phyloP scores from a whole-genome alignment of 2,329 filamentous ascomycete species.

The Dichotomopilus funicola region DNA sequence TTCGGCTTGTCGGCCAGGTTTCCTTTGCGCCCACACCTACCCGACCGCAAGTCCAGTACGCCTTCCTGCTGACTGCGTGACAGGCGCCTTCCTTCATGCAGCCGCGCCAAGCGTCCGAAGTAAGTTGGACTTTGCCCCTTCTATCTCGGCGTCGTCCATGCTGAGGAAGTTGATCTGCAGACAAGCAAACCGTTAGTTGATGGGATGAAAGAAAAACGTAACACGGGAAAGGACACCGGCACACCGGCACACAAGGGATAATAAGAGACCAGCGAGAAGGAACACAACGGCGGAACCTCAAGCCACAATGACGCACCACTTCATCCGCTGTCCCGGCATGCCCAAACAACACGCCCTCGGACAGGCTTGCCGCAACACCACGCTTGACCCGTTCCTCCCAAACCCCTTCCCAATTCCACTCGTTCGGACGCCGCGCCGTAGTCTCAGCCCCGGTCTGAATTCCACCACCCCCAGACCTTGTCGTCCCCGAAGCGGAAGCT shows the following conservation, averaged over 20 bases:
- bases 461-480: no score
- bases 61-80: neutral
- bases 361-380: constrained; percentile 68
- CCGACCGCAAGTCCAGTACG: neutral
- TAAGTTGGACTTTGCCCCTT: constrained; percentile 53
- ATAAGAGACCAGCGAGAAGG: no score
- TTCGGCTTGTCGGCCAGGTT: neutral
- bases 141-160: constrained; percentile 54
- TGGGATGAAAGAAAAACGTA: neutral
- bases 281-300: constrained; percentile 8
- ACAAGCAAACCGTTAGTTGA: constrained; percentile 2
- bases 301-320: constrained; percentile 49
- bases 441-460: no score
- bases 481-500: neutral
- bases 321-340: constrained; percentile 58
- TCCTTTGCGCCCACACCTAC: neutral
- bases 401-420: constrained; percentile 98
- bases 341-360: constrained; percentile 74
- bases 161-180: constrained; percentile 59
- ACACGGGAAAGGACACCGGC: neutral
- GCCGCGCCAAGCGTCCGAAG: constrained; percentile 41
- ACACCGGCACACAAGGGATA: neutral
- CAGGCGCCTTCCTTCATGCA: neutral
- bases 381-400: constrained; percentile 87
- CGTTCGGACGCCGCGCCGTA: constrained; percentile 54